Base-by-base conservation (phyloP, 2,329 filamentous ascomycete species). In the Alternaria rosae region DNA sequence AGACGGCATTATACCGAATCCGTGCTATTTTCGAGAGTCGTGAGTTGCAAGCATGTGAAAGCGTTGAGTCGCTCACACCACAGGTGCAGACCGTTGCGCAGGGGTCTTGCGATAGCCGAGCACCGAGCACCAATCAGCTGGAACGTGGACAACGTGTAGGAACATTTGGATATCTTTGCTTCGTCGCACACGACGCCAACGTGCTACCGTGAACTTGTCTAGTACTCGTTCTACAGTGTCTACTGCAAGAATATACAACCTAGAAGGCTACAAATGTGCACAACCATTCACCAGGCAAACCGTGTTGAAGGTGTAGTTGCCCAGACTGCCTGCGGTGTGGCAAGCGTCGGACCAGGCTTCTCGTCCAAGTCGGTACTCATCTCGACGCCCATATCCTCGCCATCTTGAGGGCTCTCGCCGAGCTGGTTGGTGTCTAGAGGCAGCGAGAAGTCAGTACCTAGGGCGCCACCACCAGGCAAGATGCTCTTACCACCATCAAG, bases 1-100 rank as follows among this genome's bases (percentile, higher is more conserved):
- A 61, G 57, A 58, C 48, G 54, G 54, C 51, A 48, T 59, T 63
- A 65, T 47, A 30, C 62, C 51, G 54, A 61, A 65, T 55, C 35
- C 43, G 62, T 58, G 55, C 60, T 54, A 56, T 53, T 57, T 28
- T 50, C 41, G 25, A 54, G 45, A 21, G 44, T 45, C 23, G 48
- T 54, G 44, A 43, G 38, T 20, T 35, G 47, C 26, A 61, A 64
- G 67, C 69, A 72, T 72, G 69, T 72, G 69, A 72, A 72, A 68
- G 63, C 59, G 63, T 66, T 68, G 65, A 63, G 65, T 44, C 28
- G 42, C 48, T 55, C 48, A 54, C 43, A 28, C 25, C 25, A 50
- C 59, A 25, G 43, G 30, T 45, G 38, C 32, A 44, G 51, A 28
- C 44, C 53, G 51, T 59, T 53, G 63, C 30, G 65, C 67, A 65